Evolutionary conservation across 2,329 filamentous ascomycete species (phyloP).

Genomic region (Simplicillium sp.): DNA sequence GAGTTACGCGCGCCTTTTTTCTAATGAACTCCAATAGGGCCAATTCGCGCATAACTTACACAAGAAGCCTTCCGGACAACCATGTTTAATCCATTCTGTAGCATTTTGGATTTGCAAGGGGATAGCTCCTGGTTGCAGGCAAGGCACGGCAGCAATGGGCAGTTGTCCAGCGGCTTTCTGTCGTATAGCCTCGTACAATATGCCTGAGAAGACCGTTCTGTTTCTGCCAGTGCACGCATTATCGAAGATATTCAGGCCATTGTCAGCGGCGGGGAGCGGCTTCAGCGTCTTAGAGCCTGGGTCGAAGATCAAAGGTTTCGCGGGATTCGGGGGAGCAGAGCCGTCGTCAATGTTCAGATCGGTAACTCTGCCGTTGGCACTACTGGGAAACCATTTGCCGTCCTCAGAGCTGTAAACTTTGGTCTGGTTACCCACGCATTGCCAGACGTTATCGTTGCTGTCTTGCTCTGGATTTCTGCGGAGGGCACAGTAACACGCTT

Average conservation of each 20-base stretch:
- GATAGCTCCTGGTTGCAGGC: constrained; percentile 26
- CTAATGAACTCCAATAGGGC: neutral
- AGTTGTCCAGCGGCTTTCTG: constrained; percentile 15
- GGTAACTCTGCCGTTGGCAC: constrained; percentile 13
- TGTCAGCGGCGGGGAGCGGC: constrained; percentile 11
- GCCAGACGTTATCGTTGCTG: constrained; percentile 22
- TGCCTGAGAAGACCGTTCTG: constrained; percentile 27
- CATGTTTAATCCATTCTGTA: constrained; percentile 22
- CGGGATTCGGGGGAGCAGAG: constrained; percentile 24
- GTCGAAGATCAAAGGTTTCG: constrained; percentile 19
- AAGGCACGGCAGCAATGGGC: constrained; percentile 27
- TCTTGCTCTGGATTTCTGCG: constrained; percentile 13
- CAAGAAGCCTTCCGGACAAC: constrained; percentile 30
- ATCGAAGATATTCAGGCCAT: constrained; percentile 24
- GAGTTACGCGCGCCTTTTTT: too few species aligned
- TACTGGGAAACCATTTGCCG: constrained; percentile 32
- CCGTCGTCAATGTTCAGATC: constrained; percentile 22
- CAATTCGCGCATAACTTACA: constrained; percentile 22
- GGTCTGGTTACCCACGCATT: constrained; percentile 34
- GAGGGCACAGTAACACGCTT: constrained; percentile 28
- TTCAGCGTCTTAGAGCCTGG: constrained; percentile 13
- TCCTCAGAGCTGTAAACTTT: constrained; percentile 23
- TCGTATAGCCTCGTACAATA: constrained; percentile 24
- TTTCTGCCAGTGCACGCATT: constrained; percentile 31
- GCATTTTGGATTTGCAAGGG: constrained; percentile 29